Percentiles rank a stretch among this genome's conserved stretches.
Evolutionary conservation across 495 filamentous ascomycete species (phyloP).

Genomic region (Tirmania nivea): DNA sequence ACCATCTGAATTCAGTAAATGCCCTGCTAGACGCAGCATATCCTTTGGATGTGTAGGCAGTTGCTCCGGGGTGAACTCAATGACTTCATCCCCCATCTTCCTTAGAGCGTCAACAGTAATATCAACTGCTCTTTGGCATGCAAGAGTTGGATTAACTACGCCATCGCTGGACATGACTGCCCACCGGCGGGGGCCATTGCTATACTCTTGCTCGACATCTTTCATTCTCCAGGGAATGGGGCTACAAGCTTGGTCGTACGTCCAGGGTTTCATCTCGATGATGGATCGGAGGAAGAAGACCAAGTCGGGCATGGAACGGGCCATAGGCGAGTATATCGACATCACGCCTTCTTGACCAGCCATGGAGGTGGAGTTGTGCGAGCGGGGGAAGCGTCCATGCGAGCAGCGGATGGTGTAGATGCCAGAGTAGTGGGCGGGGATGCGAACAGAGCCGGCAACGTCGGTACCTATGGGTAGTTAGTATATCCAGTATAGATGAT

Average conservation of each 20-base stretch:
- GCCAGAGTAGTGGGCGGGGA: constrained; percentile 74
- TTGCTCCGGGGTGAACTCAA: constrained; percentile 36
- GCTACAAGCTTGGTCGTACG: constrained; percentile 68
- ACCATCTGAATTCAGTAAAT: constrained; percentile 72
- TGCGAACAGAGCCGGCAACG: constrained; percentile 78
- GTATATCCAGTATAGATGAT: no score
- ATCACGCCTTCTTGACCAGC: constrained; percentile 80
- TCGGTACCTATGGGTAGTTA: constrained; percentile 39
- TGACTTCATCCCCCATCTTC: constrained; percentile 51
- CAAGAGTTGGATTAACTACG: constrained; percentile 71
- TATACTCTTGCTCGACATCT: constrained; percentile 31
- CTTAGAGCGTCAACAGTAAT: constrained; percentile 45
- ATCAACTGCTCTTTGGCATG: constrained; percentile 56
- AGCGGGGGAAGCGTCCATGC: constrained; percentile 89
- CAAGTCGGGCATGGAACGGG: constrained; percentile 65
- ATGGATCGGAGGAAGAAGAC: constrained; percentile 64
- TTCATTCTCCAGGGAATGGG: constrained; percentile 56
- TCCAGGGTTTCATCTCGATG: constrained; percentile 74
- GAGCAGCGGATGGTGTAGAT: constrained; percentile 80
- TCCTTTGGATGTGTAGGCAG: constrained; percentile 37
- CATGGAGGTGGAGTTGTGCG: constrained; percentile 73
- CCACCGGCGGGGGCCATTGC: constrained; percentile 30
- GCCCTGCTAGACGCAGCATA: constrained; percentile 56
- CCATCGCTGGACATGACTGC: constrained; percentile 65
- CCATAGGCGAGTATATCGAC: constrained; percentile 84